Conservation (phyloP, 176 grass and related monocot species). For the Carex cristatella region DNA sequence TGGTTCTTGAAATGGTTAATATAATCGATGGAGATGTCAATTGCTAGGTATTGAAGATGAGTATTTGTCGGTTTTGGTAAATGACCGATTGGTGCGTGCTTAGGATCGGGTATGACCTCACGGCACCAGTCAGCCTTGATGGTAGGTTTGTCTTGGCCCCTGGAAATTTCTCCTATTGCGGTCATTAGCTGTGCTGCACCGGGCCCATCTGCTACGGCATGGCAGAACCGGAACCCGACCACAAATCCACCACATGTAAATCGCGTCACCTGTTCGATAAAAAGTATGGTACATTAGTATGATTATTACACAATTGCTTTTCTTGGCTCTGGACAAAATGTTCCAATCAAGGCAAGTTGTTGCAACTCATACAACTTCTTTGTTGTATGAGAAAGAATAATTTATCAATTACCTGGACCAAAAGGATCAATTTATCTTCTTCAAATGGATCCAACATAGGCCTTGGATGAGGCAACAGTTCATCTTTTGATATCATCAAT, state of each 20-base stretch:
- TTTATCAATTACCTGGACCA: constrained; percentile 55
- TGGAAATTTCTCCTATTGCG: constrained; percentile 49
- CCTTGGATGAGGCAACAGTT: constrained; percentile 52
- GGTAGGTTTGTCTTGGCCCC: constrained; percentile 15
- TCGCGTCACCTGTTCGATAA: constrained; percentile 35
- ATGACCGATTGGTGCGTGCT: constrained; percentile 19
- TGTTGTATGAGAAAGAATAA: background rate
- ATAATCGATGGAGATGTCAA: constrained; percentile 74
- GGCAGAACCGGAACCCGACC: constrained; percentile 72
- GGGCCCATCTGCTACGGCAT: constrained; percentile 60
- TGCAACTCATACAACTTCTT: no score
- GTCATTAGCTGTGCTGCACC: constrained; percentile 71
- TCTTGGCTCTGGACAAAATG: background rate
- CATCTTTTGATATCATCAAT: constrained; percentile 76
- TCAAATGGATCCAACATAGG: constrained; percentile 29
- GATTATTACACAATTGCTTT: background rate
- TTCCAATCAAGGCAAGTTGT: no score
- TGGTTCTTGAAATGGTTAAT: constrained; percentile 53
- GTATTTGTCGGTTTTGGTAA: constrained; percentile 37
- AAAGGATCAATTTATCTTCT: constrained; percentile 46
- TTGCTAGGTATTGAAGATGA: constrained; percentile 54
- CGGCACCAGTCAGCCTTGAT: constrained; percentile 56
- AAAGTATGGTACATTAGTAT: background rate
- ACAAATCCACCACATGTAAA: constrained; percentile 76
- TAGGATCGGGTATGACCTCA: constrained; percentile 45